Evolutionary conservation across 257 asterid genomes (phyloP).

Genomic region (Marsdenia floribunda): DNA sequence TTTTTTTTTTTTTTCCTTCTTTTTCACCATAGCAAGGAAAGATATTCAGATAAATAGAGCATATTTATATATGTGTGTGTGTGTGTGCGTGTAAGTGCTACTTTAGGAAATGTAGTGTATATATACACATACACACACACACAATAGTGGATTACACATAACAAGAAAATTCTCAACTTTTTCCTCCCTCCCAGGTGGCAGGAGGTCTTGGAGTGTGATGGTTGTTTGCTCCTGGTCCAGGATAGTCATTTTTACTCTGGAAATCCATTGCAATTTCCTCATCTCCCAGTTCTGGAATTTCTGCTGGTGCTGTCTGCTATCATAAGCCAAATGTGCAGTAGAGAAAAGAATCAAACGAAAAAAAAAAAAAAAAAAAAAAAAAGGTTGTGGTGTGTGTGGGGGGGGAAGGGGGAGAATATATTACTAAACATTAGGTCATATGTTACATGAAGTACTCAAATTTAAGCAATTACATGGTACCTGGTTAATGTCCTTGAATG

Average conservation of each 20-base stretch:
- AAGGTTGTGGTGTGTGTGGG: no score
- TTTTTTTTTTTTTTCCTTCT: not conserved
- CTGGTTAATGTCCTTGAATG: conserved; percentile 14
- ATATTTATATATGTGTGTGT: not conserved
- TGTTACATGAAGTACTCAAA: not conserved
- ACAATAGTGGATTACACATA: not conserved
- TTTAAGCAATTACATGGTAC: not conserved
- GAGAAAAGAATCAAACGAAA: not conserved
- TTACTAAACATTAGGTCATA: not conserved
- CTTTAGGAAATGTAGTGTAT: not conserved
- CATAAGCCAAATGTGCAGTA: conserved; percentile 2
- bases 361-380: not conserved
- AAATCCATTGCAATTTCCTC: conserved; percentile 21
- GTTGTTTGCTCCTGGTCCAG: conserved; percentile 28
- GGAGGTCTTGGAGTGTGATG: conserved; percentile 28
- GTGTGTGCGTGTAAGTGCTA: not conserved
- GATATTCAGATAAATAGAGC: not conserved
- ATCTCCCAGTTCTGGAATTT: not conserved
- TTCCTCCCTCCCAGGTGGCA: not conserved
- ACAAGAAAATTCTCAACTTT: not conserved
- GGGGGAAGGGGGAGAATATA: no score
- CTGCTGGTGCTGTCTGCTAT: conserved; percentile 14
- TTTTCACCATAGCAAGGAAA: not conserved
- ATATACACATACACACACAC: not conserved
- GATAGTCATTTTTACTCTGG: conserved; percentile 16